Percentiles rank a stretch among this genome's conserved stretches.
Evolutionary conservation across 176 grass and related monocot species (phyloP).

Genomic region (Olyra latifolia): DNA sequence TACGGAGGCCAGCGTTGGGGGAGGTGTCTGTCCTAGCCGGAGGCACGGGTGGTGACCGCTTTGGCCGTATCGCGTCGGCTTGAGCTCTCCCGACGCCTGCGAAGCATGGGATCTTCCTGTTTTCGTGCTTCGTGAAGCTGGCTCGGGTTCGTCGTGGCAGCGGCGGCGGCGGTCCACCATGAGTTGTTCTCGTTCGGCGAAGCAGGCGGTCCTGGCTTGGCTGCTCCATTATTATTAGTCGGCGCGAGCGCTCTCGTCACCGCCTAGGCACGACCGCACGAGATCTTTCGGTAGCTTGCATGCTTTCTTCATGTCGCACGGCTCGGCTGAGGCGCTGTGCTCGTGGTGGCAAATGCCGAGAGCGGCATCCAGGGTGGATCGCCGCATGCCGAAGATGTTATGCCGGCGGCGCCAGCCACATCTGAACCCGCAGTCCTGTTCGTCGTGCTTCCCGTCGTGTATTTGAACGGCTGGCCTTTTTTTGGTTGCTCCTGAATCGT

Average conservation of each 20-base stretch:
- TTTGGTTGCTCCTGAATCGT: conserved; percentile 32
- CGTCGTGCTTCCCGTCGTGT: conserved; percentile 28
- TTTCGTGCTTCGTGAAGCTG: background rate
- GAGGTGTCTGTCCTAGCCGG: background rate
- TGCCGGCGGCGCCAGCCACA: background rate
- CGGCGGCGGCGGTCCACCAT: background rate
- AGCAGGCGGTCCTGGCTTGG: background rate
- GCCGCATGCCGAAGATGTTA: conserved; percentile 15
- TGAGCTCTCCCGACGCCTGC: background rate
- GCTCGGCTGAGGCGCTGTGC: conserved; percentile 38
- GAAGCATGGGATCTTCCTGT: conserved; percentile 44
- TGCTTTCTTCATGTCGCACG: conserved; percentile 49
- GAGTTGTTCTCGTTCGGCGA: conserved; percentile 1
- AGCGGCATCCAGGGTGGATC: conserved; percentile 35
- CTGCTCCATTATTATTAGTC: background rate
- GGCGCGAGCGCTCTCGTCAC: conserved; percentile 13
- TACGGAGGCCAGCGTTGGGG: background rate
- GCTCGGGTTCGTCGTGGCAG: background rate
- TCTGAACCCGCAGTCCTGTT: conserved; percentile 27
- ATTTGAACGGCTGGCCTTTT: conserved; percentile 16
- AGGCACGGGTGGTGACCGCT: background rate
- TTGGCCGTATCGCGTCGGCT: conserved; percentile 14
- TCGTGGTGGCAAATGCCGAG: conserved; percentile 33
- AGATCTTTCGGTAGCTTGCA: conserved; percentile 55
- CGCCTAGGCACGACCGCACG: conserved; percentile 18